phyloP scores from a whole-genome alignment of 805 yeast genomes.

The Candida ipomoeae region DNA sequence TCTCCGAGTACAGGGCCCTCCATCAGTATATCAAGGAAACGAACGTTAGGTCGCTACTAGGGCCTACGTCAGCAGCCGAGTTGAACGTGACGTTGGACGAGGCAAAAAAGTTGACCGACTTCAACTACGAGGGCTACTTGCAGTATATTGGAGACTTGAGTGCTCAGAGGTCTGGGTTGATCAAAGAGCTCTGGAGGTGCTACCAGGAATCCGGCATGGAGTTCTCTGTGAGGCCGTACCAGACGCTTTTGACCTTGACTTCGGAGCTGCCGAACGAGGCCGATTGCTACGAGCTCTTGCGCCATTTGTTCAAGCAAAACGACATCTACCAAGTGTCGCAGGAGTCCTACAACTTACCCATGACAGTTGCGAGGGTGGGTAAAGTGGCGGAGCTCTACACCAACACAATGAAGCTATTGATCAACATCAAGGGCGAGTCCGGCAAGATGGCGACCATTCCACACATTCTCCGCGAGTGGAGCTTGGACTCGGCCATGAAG shows the following conservation, averaged over 20 bases:
- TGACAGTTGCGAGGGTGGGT: constrained; percentile 1
- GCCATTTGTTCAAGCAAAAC: constrained; percentile 12
- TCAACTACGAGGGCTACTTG: constrained; percentile 38
- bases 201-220: constrained; percentile 22
- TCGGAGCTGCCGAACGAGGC: constrained; percentile 21
- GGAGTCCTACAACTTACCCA: constrained; percentile 18
- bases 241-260: constrained; percentile 21
- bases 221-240: constrained; percentile 25
- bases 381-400: constrained; percentile 14
- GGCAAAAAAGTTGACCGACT: constrained; percentile 30
- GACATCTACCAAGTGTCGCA: constrained; percentile 12
- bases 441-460: constrained; percentile 26
- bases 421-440: constrained; percentile 26
- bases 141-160: constrained; percentile 22
- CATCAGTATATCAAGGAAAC: constrained; percentile 23
- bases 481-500: constrained; percentile 28
- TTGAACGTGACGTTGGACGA: constrained; percentile 19
- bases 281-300: constrained; percentile 22
- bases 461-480: constrained; percentile 36
- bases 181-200: constrained; percentile 34
- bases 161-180: constrained; percentile 23
- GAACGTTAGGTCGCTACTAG: constrained; percentile 8
- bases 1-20: constrained; percentile 25
- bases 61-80: constrained; percentile 5
- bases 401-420: constrained; percentile 23